phyloP scores from a whole-genome alignment of 176 grass and related monocot genomes.

The Tuctoria greenei region DNA sequence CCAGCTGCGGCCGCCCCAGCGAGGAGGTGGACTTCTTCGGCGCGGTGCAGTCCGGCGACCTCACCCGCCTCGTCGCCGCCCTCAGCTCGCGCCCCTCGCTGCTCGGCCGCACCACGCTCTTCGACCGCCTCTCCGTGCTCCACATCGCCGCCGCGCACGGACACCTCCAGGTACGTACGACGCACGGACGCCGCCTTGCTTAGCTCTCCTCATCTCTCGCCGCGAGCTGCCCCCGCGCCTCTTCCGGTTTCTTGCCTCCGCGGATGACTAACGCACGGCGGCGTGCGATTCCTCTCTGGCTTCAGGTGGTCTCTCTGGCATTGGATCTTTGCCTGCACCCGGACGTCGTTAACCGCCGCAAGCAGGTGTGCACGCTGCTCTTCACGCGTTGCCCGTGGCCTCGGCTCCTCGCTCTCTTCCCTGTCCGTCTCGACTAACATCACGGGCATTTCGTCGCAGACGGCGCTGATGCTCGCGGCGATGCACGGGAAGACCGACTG shows the following conservation, averaged over 20 bases:
- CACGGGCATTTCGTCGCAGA: conserved; percentile 48
- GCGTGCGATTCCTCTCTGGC: background rate
- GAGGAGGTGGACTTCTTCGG: conserved; percentile 90
- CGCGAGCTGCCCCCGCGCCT: too few relatives aligned
- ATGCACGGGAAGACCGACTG: conserved; percentile 96
- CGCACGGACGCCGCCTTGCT: too few relatives aligned
- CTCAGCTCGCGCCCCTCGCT: conserved; percentile 52
- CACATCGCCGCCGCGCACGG: conserved; percentile 95
- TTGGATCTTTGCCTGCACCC: conserved; percentile 74
- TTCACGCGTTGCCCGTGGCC: background rate
- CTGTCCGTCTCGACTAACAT: conserved; percentile 16
- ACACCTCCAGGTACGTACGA: conserved; percentile 58
- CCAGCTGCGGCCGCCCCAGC: conserved; percentile 75
- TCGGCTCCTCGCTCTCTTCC: background rate
- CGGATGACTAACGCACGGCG: background rate
- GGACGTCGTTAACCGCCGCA: conserved; percentile 80
- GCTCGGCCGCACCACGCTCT: conserved; percentile 72
- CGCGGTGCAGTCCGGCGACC: conserved; percentile 78
- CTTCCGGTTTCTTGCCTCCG: background rate
- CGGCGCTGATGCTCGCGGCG: conserved; percentile 93
- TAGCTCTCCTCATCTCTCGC: too few relatives aligned
- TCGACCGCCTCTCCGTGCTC: conserved; percentile 88
- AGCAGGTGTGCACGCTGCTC: conserved; percentile 56
- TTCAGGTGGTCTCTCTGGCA: conserved; percentile 74
- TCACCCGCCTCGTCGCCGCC: conserved; percentile 51